Conservation (phyloP, 371 early-diverging fungal species). For the Circinella minor region DNA sequence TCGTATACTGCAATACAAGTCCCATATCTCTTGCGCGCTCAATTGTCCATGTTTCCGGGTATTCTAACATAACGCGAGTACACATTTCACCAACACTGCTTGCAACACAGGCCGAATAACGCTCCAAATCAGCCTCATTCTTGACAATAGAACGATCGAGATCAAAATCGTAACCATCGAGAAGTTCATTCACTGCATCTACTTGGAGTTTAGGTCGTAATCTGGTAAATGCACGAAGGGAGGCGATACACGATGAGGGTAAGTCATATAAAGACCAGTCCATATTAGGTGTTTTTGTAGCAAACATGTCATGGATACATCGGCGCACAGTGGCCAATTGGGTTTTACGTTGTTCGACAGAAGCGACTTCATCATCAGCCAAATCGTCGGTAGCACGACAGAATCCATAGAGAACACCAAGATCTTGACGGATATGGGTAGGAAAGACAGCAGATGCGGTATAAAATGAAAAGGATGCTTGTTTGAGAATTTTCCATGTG, state of each 20-base stretch:
- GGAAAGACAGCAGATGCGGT: conserved; percentile 59
- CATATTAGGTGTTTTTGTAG: conserved; percentile 24
- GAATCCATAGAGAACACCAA: conserved; percentile 62
- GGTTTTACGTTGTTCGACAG: conserved; percentile 25
- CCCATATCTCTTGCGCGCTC: conserved; percentile 63
- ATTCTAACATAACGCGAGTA: conserved; percentile 33
- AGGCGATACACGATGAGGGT: conserved; percentile 33
- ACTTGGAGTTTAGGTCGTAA: conserved; percentile 44
- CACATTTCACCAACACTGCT: conserved; percentile 66
- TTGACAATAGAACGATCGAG: conserved; percentile 35
- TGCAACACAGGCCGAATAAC: conserved; percentile 61
- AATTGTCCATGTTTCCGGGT: conserved; percentile 30
- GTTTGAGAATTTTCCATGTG: conserved; percentile 38
- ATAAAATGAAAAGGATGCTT: conserved; percentile 59
- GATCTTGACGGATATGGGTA: conserved; percentile 50
- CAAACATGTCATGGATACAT: conserved; percentile 37
- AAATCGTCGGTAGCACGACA: conserved; percentile 70
- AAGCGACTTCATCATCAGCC: conserved; percentile 46
- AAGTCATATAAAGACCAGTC: conserved; percentile 36
- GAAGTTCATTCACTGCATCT: conserved; percentile 49
- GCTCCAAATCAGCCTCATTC: conserved; percentile 43
- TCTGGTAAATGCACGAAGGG: conserved; percentile 42
- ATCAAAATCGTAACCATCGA: conserved; percentile 63
- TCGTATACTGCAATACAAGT: conserved; percentile 59
- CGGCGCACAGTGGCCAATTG: conserved; percentile 30